These are phyloP conservation scores for Adansonia digitata DNA, from an alignment of 345 rosid species.

Conservation along the genomic window DNA sequence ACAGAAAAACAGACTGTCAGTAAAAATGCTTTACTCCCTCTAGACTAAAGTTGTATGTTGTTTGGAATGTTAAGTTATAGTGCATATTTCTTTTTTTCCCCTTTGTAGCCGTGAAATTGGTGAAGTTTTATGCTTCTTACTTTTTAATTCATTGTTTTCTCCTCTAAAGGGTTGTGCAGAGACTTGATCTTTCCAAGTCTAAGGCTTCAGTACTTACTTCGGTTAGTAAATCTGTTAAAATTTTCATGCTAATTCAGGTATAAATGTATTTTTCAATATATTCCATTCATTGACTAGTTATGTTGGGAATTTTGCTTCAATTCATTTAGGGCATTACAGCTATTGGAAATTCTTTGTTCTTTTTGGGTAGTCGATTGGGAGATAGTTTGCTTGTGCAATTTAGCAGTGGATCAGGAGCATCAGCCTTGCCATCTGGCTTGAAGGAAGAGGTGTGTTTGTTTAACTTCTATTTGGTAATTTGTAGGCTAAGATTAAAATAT, in stretches of 20 bases:
- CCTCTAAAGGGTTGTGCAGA: slow-evolving; percentile 80
- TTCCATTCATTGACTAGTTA: slow-evolving; percentile 1
- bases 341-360: slow-evolving; percentile 76
- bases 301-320: slow-evolving; percentile 19
- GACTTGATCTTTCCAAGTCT: slow-evolving; percentile 93
- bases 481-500: background rate
- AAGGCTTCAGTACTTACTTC: slow-evolving; percentile 97
- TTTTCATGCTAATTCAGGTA: slow-evolving; percentile 13
- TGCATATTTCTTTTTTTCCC: background rate
- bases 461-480: slow-evolving; percentile 5
- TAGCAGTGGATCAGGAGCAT: slow-evolving; percentile 60
- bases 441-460: slow-evolving; percentile 72
- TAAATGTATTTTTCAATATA: background rate
- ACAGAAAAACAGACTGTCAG: background rate
- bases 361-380: slow-evolving; percentile 90
- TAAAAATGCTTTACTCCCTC: background rate
- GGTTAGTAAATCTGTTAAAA: slow-evolving; percentile 47
- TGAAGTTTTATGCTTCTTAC: slow-evolving; percentile 7
- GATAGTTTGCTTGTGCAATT: slow-evolving; percentile 96
- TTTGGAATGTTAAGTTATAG: background rate
- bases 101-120: background rate
- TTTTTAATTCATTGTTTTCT: slow-evolving; percentile 24
- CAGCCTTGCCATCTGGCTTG: slow-evolving; percentile 50
- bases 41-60: background rate
- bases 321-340: slow-evolving; percentile 71